These are phyloP conservation scores for Trametes cinnabarina DNA, from an alignment of 768 basidiomycete genomes.

Conservation along the genomic window DNA sequence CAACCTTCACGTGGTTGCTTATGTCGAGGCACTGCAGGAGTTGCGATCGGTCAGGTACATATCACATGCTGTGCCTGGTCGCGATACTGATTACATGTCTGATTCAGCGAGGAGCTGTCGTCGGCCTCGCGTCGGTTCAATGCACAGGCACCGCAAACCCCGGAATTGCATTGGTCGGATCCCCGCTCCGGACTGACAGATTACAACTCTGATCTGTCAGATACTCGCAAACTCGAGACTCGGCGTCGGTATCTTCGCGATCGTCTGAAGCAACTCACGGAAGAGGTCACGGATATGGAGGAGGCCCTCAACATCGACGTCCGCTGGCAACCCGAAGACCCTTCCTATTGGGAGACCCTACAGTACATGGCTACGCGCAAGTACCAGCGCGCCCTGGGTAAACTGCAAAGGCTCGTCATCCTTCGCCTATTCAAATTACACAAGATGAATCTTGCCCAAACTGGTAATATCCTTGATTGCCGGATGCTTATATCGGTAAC, in stretches of 20 bases:
- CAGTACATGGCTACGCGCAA: too few relatives aligned
- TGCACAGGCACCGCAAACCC: background rate
- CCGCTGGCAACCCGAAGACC: too few relatives aligned
- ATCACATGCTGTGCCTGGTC: too few relatives aligned
- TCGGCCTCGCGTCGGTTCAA: background rate
- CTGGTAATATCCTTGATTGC: too few relatives aligned
- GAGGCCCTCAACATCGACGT: too few relatives aligned
- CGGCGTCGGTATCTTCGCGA: background rate
- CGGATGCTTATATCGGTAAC: too few relatives aligned
- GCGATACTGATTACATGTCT: background rate
- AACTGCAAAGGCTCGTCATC: too few relatives aligned
- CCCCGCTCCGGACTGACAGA: background rate
- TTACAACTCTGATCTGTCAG: background rate
- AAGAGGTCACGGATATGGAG: background rate
- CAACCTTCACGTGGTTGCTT: slow-evolving; percentile 30
- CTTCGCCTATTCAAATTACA: too few relatives aligned
- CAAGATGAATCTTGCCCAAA: too few relatives aligned
- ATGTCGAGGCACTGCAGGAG: slow-evolving; percentile 32
- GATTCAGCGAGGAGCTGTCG: background rate
- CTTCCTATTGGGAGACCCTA: too few relatives aligned
- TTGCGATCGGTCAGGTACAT: slow-evolving; percentile 12
- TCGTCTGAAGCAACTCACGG: background rate
- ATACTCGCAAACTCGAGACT: background rate
- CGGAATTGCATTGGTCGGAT: background rate
- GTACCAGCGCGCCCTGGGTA: too few relatives aligned